Base-by-base conservation (phyloP, 371 early-diverging fungal species). In the Thermomucor indicae-seudaticae region DNA sequence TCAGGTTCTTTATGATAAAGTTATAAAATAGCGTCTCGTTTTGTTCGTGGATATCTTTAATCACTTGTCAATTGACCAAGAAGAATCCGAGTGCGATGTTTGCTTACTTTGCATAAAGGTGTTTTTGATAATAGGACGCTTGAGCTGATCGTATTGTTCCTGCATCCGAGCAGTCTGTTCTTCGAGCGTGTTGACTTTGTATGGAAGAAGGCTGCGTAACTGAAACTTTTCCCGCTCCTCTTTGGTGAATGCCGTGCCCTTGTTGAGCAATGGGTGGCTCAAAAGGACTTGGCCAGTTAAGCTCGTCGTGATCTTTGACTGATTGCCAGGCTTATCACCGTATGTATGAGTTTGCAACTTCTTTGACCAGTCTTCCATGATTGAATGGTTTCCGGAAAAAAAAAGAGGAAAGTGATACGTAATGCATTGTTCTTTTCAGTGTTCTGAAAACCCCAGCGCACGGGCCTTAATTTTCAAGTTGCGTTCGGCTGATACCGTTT, bases 11-110 rank as follows among this genome's bases (percentile, higher is more conserved):
- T 34, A 65, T 29, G 12, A 65, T 27, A 31, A 65, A 49, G 23
- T 43, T 51, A 32, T 60, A 65, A 41, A 55, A 65, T 10, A 65
- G 53, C 12, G 58, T 58, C 50, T 65, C 64, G 24, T 65, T 62
- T 51, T 57, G 62, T 37, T 65, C 57, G 45, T 57, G 57, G 40
- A 55, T 43, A 44, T 29, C 56, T n/a, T n/a, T 55, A 43, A 40
- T 8, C 6, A 8, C 28, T 43, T 43, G 20, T 34, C 17, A 44
- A 5, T 24, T 4, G 12, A 17, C 0, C 25, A 12, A 34, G 3
- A 20, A 1, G 11, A 19, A 8, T 0, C 12, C 20, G 22, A 34
- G 24, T 6, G 3, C 4, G 17, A 6, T 47, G 16, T 3, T 1
- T 1, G 2, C 37, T 38, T 57, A 51, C 57, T 51, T 28, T 57